phyloP scores from a whole-genome alignment of 768 basidiomycete genomes.

The Neoboletus subvelutipes region DNA sequence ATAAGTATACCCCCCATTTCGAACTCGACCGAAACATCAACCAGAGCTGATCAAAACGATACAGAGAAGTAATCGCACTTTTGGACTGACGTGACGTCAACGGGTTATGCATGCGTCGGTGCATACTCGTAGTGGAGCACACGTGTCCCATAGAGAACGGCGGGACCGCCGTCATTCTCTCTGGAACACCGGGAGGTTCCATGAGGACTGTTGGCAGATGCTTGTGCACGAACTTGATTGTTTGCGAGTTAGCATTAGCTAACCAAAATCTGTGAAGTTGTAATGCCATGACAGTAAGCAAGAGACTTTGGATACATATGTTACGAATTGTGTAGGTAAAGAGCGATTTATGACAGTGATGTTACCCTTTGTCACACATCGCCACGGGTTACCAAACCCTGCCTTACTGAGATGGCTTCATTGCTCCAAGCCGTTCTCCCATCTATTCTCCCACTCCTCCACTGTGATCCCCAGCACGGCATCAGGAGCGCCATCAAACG shows the following conservation, averaged over 20 bases:
- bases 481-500: constrained; percentile 51
- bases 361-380: too few species aligned
- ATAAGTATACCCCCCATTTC: constrained; percentile 16
- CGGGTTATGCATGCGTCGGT: too few species aligned
- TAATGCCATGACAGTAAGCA: neutral
- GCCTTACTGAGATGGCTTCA: neutral
- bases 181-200: constrained; percentile 4
- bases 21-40: constrained; percentile 17
- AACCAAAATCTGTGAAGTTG: neutral
- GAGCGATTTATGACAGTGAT: too few species aligned
- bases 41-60: constrained; percentile 1
- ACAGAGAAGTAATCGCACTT: neutral
- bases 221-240: neutral
- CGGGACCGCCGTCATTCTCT: constrained; percentile 3
- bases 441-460: constrained; percentile 31
- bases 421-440: neutral
- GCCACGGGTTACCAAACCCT: too few species aligned
- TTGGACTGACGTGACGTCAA: neutral
- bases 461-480: constrained; percentile 58
- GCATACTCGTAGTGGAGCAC: neutral
- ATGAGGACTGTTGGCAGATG: too few species aligned
- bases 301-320: too few species aligned
- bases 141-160: constrained; percentile 3
- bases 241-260: neutral
- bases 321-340: too few species aligned